Conservation (phyloP, 495 filamentous ascomycete species). For the Rhypophila decipiens region DNA sequence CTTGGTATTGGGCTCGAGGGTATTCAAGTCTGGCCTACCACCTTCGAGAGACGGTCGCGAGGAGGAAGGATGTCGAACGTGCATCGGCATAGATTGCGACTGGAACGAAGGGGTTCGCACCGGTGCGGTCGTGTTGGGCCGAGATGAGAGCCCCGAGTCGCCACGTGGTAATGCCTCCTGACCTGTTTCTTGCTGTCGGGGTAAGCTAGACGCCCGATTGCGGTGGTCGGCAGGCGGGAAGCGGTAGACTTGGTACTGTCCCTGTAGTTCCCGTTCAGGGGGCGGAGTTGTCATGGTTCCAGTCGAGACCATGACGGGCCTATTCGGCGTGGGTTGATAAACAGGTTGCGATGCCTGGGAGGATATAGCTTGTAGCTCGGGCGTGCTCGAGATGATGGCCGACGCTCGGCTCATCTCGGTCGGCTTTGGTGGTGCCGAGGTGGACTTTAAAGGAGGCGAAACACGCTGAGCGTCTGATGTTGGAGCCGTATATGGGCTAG, state of each 20-base stretch:
- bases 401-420: slow-evolving; percentile 44
- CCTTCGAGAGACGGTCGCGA: slow-evolving; percentile 76
- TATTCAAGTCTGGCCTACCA: slow-evolving; percentile 57
- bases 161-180: slow-evolving; percentile 26
- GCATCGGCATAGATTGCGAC: slow-evolving; percentile 40
- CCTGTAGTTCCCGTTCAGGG: slow-evolving; percentile 45
- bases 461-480: slow-evolving; percentile 7
- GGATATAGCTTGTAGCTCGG: slow-evolving; percentile 46
- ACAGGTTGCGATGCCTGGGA: slow-evolving; percentile 38
- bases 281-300: slow-evolving; percentile 83
- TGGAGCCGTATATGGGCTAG: slow-evolving; percentile 13
- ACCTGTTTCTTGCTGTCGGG: slow-evolving; percentile 31
- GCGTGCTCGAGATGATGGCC: slow-evolving; percentile 46
- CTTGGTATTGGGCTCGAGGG: slow-evolving; percentile 44
- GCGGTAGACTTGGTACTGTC: slow-evolving; percentile 53
- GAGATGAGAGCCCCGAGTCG: slow-evolving; percentile 13
- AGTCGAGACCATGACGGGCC: slow-evolving; percentile 76
- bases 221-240: slow-evolving; percentile 50
- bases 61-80: slow-evolving; percentile 51
- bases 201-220: slow-evolving; percentile 52
- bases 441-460: slow-evolving; percentile 27
- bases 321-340: slow-evolving; percentile 54
- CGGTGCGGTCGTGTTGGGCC: slow-evolving; percentile 14
- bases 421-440: slow-evolving; percentile 33
- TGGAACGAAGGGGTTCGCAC: slow-evolving; percentile 42